Percentiles rank a stretch among this genome's conserved stretches.
phyloP scores from a whole-genome alignment of 768 basidiomycete species.

The Lactifluus hygrophoroides region DNA sequence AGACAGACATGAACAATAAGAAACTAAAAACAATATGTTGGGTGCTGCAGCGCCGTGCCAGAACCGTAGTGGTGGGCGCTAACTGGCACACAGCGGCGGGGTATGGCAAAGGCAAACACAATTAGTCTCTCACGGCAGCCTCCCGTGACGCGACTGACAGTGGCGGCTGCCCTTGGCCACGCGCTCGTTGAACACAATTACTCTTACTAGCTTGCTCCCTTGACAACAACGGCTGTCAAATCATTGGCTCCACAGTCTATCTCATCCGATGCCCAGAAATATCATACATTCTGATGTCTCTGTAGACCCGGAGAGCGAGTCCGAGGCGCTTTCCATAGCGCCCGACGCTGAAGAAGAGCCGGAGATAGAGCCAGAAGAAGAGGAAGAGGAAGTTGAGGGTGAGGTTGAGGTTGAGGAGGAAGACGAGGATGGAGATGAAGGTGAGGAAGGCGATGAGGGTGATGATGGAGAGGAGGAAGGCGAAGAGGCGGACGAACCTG shows the following conservation, averaged over 20 bases:
- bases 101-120: too few relatives aligned
- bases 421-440: constrained; percentile 18
- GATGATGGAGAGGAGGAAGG: constrained; percentile 20
- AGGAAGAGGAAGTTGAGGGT: constrained; percentile 24
- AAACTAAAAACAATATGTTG: constrained; percentile 1
- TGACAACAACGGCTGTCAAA: neutral
- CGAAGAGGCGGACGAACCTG: constrained; percentile 10
- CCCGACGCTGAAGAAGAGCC: constrained; percentile 32
- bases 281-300: constrained; percentile 20
- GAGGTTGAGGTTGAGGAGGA: constrained; percentile 35
- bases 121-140: neutral
- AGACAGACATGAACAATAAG: constrained; percentile 4
- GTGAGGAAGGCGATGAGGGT: constrained; percentile 33
- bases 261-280: constrained; percentile 11
- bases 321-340: constrained; percentile 10
- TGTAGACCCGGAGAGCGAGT: constrained; percentile 16
- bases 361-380: constrained; percentile 33
- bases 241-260: neutral
- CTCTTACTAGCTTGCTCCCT: neutral
- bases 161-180: neutral
- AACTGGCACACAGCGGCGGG: neutral
- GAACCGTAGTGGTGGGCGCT: neutral
- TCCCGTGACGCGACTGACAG: too few relatives aligned
- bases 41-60: neutral
- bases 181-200: neutral